Evolutionary conservation across 2,329 filamentous ascomycete species (phyloP), one percentile per base, ranked within the genome.

Genomic region (Ophioceras dolichostomum): DNA sequence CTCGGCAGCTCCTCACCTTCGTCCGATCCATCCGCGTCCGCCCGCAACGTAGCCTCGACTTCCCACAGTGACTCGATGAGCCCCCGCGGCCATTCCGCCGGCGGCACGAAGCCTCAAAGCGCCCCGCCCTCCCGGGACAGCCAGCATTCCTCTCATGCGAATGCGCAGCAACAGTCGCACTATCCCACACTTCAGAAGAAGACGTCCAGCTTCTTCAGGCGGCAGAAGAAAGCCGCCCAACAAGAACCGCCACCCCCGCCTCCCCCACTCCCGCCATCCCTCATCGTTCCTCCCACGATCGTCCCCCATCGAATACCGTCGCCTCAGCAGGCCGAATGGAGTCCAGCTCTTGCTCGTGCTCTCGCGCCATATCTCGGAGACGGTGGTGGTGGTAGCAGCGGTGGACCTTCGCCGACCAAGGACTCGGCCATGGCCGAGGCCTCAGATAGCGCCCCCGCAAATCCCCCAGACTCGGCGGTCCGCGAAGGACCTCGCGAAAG

Each of bases 141-240:
- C 24, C 62, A 67, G 35, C 64, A 62, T 38, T 50, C 56, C 16
- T 55, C 65, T 13, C 64, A 68, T 39, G 13, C 16, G 19, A 68
- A 74, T 44, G 67, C 67, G 21, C 62, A 66, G 35, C 64, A 61
- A 38, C 49, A 55, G 17, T 55, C 65, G n/a, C 65, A 68, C 40
- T 60, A n/a, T n/a, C n/a, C 64, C 5, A 49, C 49, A 16, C 62
- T 95, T 36, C 83, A 84, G 49, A 95, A 95, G 65, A 95, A 95
- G 58, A 76, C 85, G 4, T 93, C 89, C 1, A 89, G 86, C 1
- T 96, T 98, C 62, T 96, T 96, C 62, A 75, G 91, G 43, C 73
- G 91, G 41, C 75, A 88, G 44, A 96, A 96, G 72, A 93, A 89
- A 94, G 88, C 86, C 24, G 73, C 76, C 12, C 87, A 93, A 44